A percentile compares a stretch with the other conserved stretches of the same genome.
Evolutionary conservation across 768 basidiomycete genomes (phyloP).

Genomic region (Mycena sanguinolenta): DNA sequence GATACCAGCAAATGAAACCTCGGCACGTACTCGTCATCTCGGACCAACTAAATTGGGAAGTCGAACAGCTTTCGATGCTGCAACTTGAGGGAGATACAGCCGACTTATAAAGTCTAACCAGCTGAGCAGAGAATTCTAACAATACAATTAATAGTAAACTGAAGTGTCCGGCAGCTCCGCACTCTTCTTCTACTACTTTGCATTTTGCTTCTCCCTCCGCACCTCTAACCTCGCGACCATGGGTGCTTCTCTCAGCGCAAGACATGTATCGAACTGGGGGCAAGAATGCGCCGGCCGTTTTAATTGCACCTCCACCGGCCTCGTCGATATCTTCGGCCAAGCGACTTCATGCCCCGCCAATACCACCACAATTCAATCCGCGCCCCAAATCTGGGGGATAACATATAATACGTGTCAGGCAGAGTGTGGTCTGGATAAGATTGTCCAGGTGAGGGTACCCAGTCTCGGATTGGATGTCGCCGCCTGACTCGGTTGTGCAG

Average conservation of each 20-base stretch:
- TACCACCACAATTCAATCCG: not conserved
- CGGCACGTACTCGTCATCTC: too few species aligned
- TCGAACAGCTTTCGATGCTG: too few species aligned
- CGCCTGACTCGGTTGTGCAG: not conserved
- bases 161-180: too few species aligned
- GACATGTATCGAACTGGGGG: conserved; percentile 19
- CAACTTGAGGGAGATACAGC: too few species aligned
- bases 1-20: too few species aligned
- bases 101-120: too few species aligned
- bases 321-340: conserved; percentile 17
- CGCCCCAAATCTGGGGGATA: conserved; percentile 30
- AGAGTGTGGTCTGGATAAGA: conserved; percentile 12
- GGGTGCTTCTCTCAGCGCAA: conserved; percentile 20
- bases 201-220: not conserved
- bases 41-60: too few species aligned
- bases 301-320: conserved; percentile 27
- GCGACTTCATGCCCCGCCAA: conserved; percentile 8
- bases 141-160: too few species aligned
- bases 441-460: conserved; percentile 19
- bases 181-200: too few species aligned
- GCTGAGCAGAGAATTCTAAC: too few species aligned
- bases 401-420: conserved; percentile 16
- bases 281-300: conserved; percentile 1
- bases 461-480: not conserved
- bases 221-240: too few species aligned